A percentile compares a stretch with the other conserved stretches of the same genome.
These are phyloP conservation scores for Plantago lanceolata DNA, from an alignment of 305 asterid genomes.

Conservation along the genomic window DNA sequence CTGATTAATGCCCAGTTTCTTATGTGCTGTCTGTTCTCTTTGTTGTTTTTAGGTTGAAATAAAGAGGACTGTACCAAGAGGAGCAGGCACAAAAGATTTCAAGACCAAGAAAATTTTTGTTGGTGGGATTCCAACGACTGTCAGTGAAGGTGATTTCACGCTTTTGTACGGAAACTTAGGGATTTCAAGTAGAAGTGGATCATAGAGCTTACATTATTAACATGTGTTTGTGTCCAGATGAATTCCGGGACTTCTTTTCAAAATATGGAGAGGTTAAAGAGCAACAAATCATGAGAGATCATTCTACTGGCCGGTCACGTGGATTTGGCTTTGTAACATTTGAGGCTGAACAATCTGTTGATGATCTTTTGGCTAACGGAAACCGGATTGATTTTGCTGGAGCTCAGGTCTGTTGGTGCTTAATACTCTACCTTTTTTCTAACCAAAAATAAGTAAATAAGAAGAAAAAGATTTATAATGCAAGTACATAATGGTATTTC, in stretches of 20 bases:
- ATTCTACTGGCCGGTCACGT: slow-evolving; percentile 51
- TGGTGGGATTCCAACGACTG: slow-evolving; percentile 46
- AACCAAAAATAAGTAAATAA: no score
- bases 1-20: slow-evolving; percentile 9
- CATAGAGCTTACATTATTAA: slow-evolving; percentile 20
- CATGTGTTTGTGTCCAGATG: slow-evolving; percentile 36
- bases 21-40: neutral
- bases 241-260: slow-evolving; percentile 47
- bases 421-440: neutral
- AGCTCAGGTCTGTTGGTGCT: slow-evolving; percentile 36
- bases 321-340: slow-evolving; percentile 54
- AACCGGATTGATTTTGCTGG: slow-evolving; percentile 50
- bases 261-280: slow-evolving; percentile 48
- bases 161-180: neutral
- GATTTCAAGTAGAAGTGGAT: neutral
- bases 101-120: slow-evolving; percentile 48
- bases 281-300: slow-evolving; percentile 56
- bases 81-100: slow-evolving; percentile 42
- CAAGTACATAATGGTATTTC: neutral
- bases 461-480: neutral
- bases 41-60: slow-evolving; percentile 46
- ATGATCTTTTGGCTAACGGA: slow-evolving; percentile 47
- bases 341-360: slow-evolving; percentile 49
- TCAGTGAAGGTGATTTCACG: slow-evolving; percentile 38
- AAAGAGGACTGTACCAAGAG: slow-evolving; percentile 62